Conservation (phyloP, 805 yeast species). For the Candida michaelii region DNA sequence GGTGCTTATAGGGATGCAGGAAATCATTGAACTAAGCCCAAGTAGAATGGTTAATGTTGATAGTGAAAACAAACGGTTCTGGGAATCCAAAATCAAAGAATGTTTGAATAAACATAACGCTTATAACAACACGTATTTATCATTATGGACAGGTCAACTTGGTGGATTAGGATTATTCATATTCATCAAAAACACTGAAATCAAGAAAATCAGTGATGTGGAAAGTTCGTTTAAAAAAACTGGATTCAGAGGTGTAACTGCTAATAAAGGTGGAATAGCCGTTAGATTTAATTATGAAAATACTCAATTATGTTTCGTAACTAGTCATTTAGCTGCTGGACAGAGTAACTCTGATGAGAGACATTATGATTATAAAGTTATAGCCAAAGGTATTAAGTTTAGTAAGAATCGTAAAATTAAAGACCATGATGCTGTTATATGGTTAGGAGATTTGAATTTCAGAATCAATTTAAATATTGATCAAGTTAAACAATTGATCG, state of each 20-base stretch:
- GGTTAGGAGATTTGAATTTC: constrained; percentile 95
- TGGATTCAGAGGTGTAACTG: constrained; percentile 90
- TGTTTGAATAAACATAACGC: constrained; percentile 40
- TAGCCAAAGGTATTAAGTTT: constrained; percentile 67
- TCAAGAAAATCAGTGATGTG: constrained; percentile 55
- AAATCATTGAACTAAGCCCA: constrained; percentile 73
- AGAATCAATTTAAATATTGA: constrained; percentile 73
- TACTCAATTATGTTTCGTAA: constrained; percentile 74
- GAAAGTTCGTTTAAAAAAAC: constrained; percentile 82
- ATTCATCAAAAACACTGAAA: constrained; percentile 57
- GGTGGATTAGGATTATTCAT: constrained; percentile 81
- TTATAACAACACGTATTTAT: constrained; percentile 45
- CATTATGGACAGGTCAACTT: constrained; percentile 74
- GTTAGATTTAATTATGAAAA: constrained; percentile 65
- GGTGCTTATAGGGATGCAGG: constrained; percentile 84
- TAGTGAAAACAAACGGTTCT: constrained; percentile 52
- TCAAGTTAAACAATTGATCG: constrained; percentile 56
- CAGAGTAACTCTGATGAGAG: constrained; percentile 76
- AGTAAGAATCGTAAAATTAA: constrained; percentile 46
- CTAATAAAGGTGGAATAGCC: constrained; percentile 78
- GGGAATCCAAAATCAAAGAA: constrained; percentile 64
- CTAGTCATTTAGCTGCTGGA: constrained; percentile 94
- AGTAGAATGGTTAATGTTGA: constrained; percentile 84
- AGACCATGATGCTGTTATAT: constrained; percentile 83
- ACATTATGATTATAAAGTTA: constrained; percentile 80